Base-by-base conservation (phyloP, 352 stramenopile species). In the Phytophthora sansomeana region DNA sequence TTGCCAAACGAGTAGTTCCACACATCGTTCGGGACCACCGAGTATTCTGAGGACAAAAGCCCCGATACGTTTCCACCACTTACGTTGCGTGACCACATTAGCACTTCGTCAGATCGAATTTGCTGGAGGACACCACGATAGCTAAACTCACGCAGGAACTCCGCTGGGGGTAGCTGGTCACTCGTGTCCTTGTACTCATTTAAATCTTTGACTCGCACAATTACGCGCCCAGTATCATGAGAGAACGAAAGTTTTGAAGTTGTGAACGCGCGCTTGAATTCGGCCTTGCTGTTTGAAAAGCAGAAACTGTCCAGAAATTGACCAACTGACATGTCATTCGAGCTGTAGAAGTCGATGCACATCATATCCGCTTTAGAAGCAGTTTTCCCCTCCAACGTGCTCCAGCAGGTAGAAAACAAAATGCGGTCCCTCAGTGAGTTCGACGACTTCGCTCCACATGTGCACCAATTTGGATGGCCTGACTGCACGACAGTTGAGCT, bases 1-100 rank as follows among this genome's bases (percentile, higher is more conserved):
- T 95, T 96, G 2, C 89, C 89, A 66, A 96, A 96, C 14, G 87
- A 95, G 54, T 93, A 95, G 50, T 94, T 92, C 77, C 85, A 90
- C 14, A 92, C 67, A 36, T 96, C 87, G 8, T 66, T 70, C 3
- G 87, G 80, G 32, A 94, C 74, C 1, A 75, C 66, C 8, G 75
- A 83, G 54, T 88, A 96, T 17, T 83, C 73, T 6, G 68, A 85
- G 14, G 80, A 85, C 11, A 92, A 52, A 28, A 57, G 38, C 11
- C 49, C 28, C 21, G 39, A 59, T 32, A 42, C 21, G 24, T 54
- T 70, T 42, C 47, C 66, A 33, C 54, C 58, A 32, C 65, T 61
- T 39, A 72, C 54, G 16, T 78, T 63, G 44, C 84, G 77, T 28
- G 72, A 85, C 86, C 86, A 94, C 77, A 92, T 90, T 19, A 91